These are phyloP conservation scores for Fusarium tricinctum DNA, from an alignment of 2,329 filamentous ascomycete genomes.

Conservation along the genomic window DNA sequence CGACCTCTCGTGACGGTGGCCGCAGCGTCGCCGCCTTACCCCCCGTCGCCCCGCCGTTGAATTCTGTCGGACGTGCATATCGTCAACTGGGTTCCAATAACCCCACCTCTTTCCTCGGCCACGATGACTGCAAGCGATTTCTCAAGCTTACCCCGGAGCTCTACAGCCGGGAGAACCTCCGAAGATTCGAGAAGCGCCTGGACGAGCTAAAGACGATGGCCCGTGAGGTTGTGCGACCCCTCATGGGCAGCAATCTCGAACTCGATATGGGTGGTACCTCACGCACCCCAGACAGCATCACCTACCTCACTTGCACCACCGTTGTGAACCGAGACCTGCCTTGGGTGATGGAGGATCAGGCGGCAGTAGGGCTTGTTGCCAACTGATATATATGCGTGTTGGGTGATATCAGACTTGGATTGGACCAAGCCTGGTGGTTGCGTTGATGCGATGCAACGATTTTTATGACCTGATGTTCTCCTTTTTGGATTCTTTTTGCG, in stretches of 20 bases:
- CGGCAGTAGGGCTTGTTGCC: conserved; percentile 30
- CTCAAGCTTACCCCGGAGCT: conserved; percentile 85
- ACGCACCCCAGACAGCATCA: conserved; percentile 59
- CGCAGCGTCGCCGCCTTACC: conserved; percentile 54
- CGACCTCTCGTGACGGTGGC: conserved; percentile 49
- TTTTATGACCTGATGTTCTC: conserved; percentile 44
- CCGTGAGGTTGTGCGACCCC: conserved; percentile 82
- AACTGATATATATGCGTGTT: conserved; percentile 19
- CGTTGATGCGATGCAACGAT: conserved; percentile 43
- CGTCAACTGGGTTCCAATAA: conserved; percentile 77
- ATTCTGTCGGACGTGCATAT: conserved; percentile 79
- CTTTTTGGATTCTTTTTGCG: conserved; percentile 41
- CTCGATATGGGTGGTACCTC: conserved; percentile 72
- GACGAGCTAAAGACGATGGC: conserved; percentile 91
- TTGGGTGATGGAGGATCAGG: conserved; percentile 60
- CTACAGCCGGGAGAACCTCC: conserved; percentile 88
- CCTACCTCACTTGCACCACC: conserved; percentile 66
- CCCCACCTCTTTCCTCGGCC: conserved; percentile 75
- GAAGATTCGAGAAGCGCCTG: conserved; percentile 86
- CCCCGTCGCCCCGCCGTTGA: conserved; percentile 62
- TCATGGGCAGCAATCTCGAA: conserved; percentile 89
- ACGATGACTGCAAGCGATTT: conserved; percentile 92
- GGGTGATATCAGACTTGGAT: conserved; percentile 6
- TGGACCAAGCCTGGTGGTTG: conserved; percentile 23
- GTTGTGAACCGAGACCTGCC: conserved; percentile 65